Conservation (phyloP, 2,329 filamentous ascomycete species). For the Talaromyces sp. region DNA sequence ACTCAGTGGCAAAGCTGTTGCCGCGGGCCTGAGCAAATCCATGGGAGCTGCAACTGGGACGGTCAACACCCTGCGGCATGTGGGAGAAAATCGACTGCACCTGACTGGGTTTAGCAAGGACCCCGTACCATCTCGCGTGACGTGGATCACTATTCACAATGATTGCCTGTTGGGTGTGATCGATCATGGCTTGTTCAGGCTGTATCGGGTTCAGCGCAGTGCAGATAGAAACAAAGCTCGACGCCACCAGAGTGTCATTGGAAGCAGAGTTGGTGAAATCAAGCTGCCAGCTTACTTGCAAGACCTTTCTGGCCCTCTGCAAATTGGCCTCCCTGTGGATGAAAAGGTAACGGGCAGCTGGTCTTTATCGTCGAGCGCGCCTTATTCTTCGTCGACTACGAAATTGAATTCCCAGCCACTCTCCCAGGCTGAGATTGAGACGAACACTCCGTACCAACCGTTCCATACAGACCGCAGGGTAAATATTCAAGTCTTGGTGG, state of each 20-base stretch:
- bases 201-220: constrained; percentile 38
- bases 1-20: constrained; percentile 43
- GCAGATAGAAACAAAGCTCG: constrained; percentile 50
- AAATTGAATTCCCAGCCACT: constrained; percentile 49
- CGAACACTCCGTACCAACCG: constrained; percentile 89
- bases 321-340: constrained; percentile 51
- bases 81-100: constrained; percentile 45
- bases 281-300: constrained; percentile 60
- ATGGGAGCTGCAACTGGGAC: constrained; percentile 45
- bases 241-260: constrained; percentile 48
- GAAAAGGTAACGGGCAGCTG: constrained; percentile 33
- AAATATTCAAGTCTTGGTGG: constrained; percentile 62
- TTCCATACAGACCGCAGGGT: constrained; percentile 90
- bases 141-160: constrained; percentile 41
- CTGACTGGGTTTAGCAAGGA: constrained; percentile 35
- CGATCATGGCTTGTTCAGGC: constrained; percentile 40
- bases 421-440: constrained; percentile 85
- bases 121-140: constrained; percentile 37
- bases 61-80: constrained; percentile 43
- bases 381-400: constrained; percentile 39
- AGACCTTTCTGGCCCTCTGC: constrained; percentile 51
- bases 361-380: constrained; percentile 29
- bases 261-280: constrained; percentile 60
- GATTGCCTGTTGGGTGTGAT: constrained; percentile 39
- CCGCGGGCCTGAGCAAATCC: constrained; percentile 46